Base-by-base conservation (phyloP, 1,139 yeast genomes). In the Pichia norvegensis region DNA sequence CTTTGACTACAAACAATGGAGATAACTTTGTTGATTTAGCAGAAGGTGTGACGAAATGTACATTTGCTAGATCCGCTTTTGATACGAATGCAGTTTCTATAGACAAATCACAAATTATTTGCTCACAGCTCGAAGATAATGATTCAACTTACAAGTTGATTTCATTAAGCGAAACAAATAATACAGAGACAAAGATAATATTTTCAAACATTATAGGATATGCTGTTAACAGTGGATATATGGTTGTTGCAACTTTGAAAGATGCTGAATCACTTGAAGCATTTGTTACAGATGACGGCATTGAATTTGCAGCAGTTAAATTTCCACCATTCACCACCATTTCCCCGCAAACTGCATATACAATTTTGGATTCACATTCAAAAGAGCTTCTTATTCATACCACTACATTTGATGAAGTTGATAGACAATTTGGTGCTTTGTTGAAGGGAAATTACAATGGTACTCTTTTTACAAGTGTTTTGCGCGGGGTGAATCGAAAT, bases 361-460 rank as follows among this genome's bases (percentile, higher is more conserved):
- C 97, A 0, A 74, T 92, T 22, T 69, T 92, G 45, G 94, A 87
- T 39, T 79, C 95, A 0, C 74, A 75, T 35, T 74, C 90, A 0
- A 79, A 84, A 33, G 78, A 95, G 0, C 70, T 92, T 7, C 84
- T 90, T 64, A 64, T 92, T 67, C 97, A 88, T 62, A 85, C 88
- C 8, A 85, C 96, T 1, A 81, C 88, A 0, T 72, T 71, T 53
- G 63, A 68, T 23, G 70, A 69, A 8, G 49, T 60, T 0, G 78
- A 74, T 10, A 62, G 67, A 11, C 95, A 87, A 56, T 81, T 64
- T 64, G 98, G 98, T 9, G 71, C 87, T 0, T 69, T 94, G n/a
- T 70, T 92, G 57, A 92, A 92, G 60, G 86, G 96, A 1, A 90
- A 92, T 61, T 85, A 86, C n/a, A 87, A 90, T 57, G 99, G 99